A percentile compares a stretch with the other conserved stretches of the same genome.
Conservation (phyloP, 768 basidiomycete genomes). For the Leccinum subtestaceum region DNA sequence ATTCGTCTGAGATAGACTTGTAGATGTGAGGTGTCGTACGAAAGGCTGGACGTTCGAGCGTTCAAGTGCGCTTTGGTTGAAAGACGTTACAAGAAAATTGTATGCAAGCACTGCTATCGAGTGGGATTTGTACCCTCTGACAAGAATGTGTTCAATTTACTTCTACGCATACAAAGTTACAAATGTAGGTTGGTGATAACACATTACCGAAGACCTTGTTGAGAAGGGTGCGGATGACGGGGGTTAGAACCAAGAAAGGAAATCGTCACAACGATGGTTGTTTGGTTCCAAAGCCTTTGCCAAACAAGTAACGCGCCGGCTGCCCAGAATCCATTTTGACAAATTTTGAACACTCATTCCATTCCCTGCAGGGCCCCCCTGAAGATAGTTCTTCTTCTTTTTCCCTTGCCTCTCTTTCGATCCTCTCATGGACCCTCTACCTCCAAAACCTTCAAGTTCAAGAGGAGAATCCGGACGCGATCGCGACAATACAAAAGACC, state of each 20-base stretch:
- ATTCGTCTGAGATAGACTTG: neutral
- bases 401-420: neutral
- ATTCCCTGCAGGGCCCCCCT: neutral
- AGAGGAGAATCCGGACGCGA: slow-evolving; percentile 12
- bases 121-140: too few species aligned
- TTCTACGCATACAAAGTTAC: too few species aligned
- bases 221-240: too few species aligned
- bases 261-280: neutral
- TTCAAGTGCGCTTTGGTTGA: too few species aligned
- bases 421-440: slow-evolving; percentile 20
- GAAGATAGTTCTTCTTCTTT: neutral
- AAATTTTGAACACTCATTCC: neutral
- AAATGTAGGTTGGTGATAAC: too few species aligned
- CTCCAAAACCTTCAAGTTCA: slow-evolving; percentile 18
- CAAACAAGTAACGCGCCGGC: slow-evolving; percentile 17
- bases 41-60: too few species aligned
- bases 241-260: too few species aligned
- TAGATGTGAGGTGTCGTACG: too few species aligned
- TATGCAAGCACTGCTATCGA: neutral
- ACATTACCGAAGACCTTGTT: too few species aligned
- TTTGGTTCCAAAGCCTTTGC: slow-evolving; percentile 26
- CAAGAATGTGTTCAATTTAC: too few species aligned
- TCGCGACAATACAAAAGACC: slow-evolving; percentile 12
- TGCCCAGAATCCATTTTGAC: neutral
- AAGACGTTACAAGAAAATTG: too few species aligned